Base-by-base conservation (phyloP, 768 basidiomycete genomes). In the Serendipita indica region DNA sequence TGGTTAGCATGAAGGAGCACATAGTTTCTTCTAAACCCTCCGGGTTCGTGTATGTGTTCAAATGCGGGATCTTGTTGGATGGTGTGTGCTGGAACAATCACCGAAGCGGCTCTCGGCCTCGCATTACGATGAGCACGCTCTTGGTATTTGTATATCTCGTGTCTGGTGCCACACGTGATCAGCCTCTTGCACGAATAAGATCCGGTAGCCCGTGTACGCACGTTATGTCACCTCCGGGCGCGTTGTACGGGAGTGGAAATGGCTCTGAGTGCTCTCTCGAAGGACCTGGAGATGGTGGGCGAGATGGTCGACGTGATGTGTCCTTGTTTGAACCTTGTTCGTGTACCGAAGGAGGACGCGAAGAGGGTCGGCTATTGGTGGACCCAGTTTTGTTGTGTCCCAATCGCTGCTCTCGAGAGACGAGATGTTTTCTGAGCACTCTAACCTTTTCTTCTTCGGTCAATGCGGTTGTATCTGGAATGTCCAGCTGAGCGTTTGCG, bases 131-230 rank as follows among this genome's bases (percentile, higher is more conserved):
- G 77, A 58, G 82, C 80, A 64, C 86, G 84, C 14, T 81, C 75
- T 62, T 92, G 86, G 86, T 91, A 98, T 71, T 96, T 97, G 75
- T 96, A 98, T 37, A 98, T 86, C 62, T 84, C 84, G 66, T 94
- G 91, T 16, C 86, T 87, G 62, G n/a, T 60, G 49, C 61, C 43
- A n/a, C n/a, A 28, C 57, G 58, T 62, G 7, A 52, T 60, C 52
- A 57, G 35, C 57, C 65, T 43, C 37, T 7, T 34, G 22, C 39
- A 27, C 7, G 43, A 60, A 43, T 33, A 37, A 35, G 57, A 63
- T 58, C 25, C 33, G 56, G n/a, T 27, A 34, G 14, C 7, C 32
- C 25, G 32, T 33, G 32, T 34, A 57, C 89, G 74, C 75, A 92
- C 89, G 92, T 96, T 61, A 93, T 81, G 67, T 96, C 92, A 27